These are phyloP conservation scores for Cotoneaster glaucophyllus DNA, from an alignment of 306 rosid genomes.

Conservation along the genomic window DNA sequence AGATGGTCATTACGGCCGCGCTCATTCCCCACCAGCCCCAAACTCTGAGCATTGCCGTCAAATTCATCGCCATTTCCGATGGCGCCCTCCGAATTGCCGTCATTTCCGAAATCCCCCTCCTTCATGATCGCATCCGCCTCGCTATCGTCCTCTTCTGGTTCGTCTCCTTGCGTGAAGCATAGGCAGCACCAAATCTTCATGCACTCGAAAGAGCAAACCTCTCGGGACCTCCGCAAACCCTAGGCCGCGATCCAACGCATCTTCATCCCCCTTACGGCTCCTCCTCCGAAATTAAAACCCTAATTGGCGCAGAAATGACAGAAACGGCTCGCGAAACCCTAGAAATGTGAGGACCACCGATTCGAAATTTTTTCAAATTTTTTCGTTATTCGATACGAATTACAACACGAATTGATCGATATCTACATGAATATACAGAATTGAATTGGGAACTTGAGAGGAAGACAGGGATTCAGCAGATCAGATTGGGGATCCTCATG, in stretches of 20 bases:
- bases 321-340: constrained; percentile 47
- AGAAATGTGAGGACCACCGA: constrained; percentile 5
- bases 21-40: constrained; percentile 11
- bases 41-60: constrained; percentile 1
- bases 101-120: constrained; percentile 34
- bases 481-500: constrained; percentile 64
- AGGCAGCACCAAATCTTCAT: constrained; percentile 79
- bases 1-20: constrained; percentile 20
- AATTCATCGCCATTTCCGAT: constrained; percentile 26
- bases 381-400: neutral
- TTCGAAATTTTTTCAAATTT: neutral
- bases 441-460: neutral
- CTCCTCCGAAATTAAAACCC: constrained; percentile 1
- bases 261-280: neutral
- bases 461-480: constrained; percentile 24
- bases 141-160: constrained; percentile 22
- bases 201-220: constrained; percentile 32
- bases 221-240: constrained; percentile 25
- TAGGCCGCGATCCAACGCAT: constrained; percentile 58
- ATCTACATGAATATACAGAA: neutral
- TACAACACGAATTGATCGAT: neutral
- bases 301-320: constrained; percentile 11
- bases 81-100: constrained; percentile 16
- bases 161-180: constrained; percentile 61
- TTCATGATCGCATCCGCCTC: constrained; percentile 30